Base-by-base conservation (phyloP, 108 stramenopile genomes). In the Schizochytrium sp. region DNA sequence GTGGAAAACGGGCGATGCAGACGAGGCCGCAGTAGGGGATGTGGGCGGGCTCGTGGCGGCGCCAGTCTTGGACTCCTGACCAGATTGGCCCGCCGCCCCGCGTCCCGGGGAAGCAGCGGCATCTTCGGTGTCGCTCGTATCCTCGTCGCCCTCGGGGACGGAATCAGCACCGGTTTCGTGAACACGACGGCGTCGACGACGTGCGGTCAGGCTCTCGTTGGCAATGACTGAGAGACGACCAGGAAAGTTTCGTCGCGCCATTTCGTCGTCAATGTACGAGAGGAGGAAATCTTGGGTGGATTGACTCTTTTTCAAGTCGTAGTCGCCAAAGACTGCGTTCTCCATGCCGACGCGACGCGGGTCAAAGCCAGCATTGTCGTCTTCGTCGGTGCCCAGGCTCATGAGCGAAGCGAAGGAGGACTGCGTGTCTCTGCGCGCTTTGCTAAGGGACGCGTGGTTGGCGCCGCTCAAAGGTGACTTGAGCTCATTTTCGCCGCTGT, bases 241-340 rank as follows among this genome's bases (percentile, higher is more conserved):
- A 3, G 76, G 76, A 12, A 83, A 53, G 51, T 83, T 83, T 6
- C 76, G 45, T 14, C 76, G 76, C 48, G 76, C 76, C 76, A 83
- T 83, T 83, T 83, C 76, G 51, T 83, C 76, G 51, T 83, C 76
- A 83, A 83, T 83, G 76, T 83, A 83, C 19, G 76, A 83, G 51
- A 83, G 76, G 12, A 83, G 43, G 4, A 83, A 83, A 45, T 83
- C 76, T 83, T 83, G 45, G 10, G 76, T 83, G 3, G 76, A 83
- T 6, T 43, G 76, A 23, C 48, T 53, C 76, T 83, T 83, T 28
- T 83, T 83, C 76, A 83, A 45, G 51, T 83, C 76, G 28, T 83
- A 83, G 76, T 83, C 76, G 3, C 76, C 76, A 23, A 83, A 83
- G 51, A 83, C 48, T 0, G 48, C 76, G 28, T 83, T 83, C 51